Evolutionary conservation across 2,329 filamentous ascomycete species (phyloP).

Genomic region (Apiospora arundinis): DNA sequence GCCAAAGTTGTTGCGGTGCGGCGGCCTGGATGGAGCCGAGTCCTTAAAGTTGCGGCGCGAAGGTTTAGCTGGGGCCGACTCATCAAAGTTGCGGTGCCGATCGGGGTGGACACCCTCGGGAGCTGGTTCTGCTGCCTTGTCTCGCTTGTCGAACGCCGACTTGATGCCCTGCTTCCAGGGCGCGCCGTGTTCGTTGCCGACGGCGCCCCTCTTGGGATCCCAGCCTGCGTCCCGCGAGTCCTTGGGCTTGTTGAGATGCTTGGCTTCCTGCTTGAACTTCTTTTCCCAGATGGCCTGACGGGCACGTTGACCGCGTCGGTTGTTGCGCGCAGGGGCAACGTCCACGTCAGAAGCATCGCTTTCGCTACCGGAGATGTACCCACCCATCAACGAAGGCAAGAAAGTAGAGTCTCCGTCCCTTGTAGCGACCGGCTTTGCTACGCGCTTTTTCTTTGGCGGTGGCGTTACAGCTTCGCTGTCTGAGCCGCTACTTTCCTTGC

Average conservation of each 20-base stretch:
- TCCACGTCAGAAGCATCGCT: slow-evolving; percentile 70
- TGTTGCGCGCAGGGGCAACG: slow-evolving; percentile 67
- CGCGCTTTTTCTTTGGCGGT: slow-evolving; percentile 40
- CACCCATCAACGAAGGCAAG: slow-evolving; percentile 77
- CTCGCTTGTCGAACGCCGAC: slow-evolving; percentile 37
- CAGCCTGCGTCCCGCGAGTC: slow-evolving; percentile 57
- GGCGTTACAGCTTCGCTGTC: slow-evolving; percentile 32
- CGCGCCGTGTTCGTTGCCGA: slow-evolving; percentile 38
- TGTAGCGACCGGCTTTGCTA: slow-evolving; percentile 30
- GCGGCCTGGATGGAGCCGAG: not conserved
- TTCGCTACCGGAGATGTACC: slow-evolving; percentile 80
- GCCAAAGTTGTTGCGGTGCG: not conserved
- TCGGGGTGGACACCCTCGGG: slow-evolving; percentile 39
- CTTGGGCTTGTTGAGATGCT: slow-evolving; percentile 60
- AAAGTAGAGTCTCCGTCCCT: slow-evolving; percentile 61
- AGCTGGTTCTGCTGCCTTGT: slow-evolving; percentile 21
- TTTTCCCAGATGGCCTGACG: slow-evolving; percentile 81
- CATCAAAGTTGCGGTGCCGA: slow-evolving; percentile 43
- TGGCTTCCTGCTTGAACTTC: slow-evolving; percentile 76
- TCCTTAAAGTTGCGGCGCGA: slow-evolving; percentile 23
- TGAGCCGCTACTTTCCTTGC: slow-evolving; percentile 31
- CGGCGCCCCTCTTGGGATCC: slow-evolving; percentile 63
- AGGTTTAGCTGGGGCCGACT: slow-evolving; percentile 20
- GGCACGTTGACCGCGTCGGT: slow-evolving; percentile 78
- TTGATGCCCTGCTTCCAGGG: slow-evolving; percentile 61